These are phyloP conservation scores for Benincasa hispida DNA, from an alignment of 306 rosid species.

Conservation along the genomic window DNA sequence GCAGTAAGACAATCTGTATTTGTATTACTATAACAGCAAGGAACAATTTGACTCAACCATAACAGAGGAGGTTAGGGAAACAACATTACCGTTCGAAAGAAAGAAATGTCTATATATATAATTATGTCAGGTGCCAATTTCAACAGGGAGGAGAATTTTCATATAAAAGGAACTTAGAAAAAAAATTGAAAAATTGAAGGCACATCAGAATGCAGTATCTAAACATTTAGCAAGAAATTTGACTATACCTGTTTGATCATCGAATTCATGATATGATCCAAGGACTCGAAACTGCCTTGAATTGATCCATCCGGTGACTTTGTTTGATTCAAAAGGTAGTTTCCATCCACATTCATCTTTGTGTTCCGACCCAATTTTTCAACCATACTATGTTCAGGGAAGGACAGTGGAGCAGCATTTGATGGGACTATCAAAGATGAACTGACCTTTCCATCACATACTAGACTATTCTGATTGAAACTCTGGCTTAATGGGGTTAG, in stretches of 20 bases:
- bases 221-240: background rate
- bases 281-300: conserved; percentile 21
- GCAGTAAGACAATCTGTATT: background rate
- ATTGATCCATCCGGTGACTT: conserved; percentile 25
- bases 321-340: conserved; percentile 22
- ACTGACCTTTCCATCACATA: conserved; percentile 14
- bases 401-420: conserved; percentile 23
- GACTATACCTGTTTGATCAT: conserved; percentile 40
- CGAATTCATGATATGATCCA: conserved; percentile 42
- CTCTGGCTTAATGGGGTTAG: conserved; percentile 17
- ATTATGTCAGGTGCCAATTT: background rate
- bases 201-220: background rate
- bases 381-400: conserved; percentile 8
- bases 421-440: conserved; percentile 21
- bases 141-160: background rate
- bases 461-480: conserved; percentile 29
- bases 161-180: background rate
- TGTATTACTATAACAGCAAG: background rate
- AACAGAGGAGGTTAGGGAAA: background rate
- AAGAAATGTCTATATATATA: background rate
- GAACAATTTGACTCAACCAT: background rate
- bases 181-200: background rate
- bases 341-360: conserved; percentile 21
- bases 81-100: background rate
- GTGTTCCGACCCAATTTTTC: conserved; percentile 21